Evolutionary conservation across 2,329 filamentous ascomycete genomes (phyloP), one percentile per base, ranked within the genome.

Genomic region (Trichophyton rubrum): DNA sequence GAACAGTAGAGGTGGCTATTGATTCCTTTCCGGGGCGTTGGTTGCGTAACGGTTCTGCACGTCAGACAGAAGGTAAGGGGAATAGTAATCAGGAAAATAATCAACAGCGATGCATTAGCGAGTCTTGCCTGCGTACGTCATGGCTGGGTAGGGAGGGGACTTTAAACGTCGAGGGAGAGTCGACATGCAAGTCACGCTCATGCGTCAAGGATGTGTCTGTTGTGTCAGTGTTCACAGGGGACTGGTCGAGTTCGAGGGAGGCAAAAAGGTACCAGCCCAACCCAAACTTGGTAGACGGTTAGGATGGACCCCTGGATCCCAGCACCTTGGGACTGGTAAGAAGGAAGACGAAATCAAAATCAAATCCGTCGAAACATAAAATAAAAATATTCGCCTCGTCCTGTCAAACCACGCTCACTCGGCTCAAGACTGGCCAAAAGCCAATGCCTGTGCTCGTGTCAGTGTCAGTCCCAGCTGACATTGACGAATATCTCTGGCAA

Each of bases 281-380:
- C 9, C 33, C 13, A 53, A 30, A 15, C 22, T 53, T n/a, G 22
- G 22, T 53, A 33, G 49, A 24, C 22, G 49, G 49, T 53, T 53
- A 38, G 49, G 24, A 53, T 53, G 49, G 49, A 15, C 15, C 49
- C 49, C 49, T 53, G 49, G 43, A 53, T 53, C 49, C 47, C 49
- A 30, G 49, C 2, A 24, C 49, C 49, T 15, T 53, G 49, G 49
- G 27, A 53, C 49, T 53, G 49, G 49, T 30, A 53, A 38, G 49
- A 33, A 24, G 49, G 49, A 51, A 22, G 45, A 8, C 6, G 27
- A 30, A 30, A 30, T 30, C 27, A 30, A 30, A 30, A 30, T 20
- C 15, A 51, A 45, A 22, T 8, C 40, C 40, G 9, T 38, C 33
- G 33, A 38, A 38, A 38, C 33, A 38, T 38, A 38, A 38, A 38